Conservation (phyloP, 495 filamentous ascomycete genomes). For the Pseudoneurospora amorphoporcata region DNA sequence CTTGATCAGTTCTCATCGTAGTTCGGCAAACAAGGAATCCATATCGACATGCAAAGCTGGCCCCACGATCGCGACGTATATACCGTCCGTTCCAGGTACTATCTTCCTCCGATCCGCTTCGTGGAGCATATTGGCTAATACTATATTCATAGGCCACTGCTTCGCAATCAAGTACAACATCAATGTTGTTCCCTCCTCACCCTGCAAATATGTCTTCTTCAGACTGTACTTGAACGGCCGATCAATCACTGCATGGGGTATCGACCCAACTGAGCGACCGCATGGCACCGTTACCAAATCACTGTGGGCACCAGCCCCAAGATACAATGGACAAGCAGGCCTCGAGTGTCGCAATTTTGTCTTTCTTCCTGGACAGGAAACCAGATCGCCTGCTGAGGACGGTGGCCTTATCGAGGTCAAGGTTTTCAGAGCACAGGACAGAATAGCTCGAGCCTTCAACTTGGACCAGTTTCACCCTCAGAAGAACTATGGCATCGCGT, state of each 20-base stretch:
- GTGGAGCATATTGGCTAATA: neutral
- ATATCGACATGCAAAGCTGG: conserved; percentile 20
- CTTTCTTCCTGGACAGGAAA: conserved; percentile 27
- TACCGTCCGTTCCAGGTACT: conserved; percentile 39
- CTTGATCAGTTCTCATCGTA: conserved; percentile 12
- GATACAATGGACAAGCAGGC: conserved; percentile 15
- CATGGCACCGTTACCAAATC: conserved; percentile 31
- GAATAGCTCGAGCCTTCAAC: conserved; percentile 21
- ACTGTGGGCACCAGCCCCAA: conserved; percentile 30
- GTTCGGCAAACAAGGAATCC: conserved; percentile 8
- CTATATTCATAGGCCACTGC: conserved; percentile 23
- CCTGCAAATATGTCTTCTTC: conserved; percentile 35
- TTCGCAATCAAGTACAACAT: conserved; percentile 37
- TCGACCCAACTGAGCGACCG: conserved; percentile 18
- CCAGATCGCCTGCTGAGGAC: conserved; percentile 31
- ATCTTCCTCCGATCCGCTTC: neutral
- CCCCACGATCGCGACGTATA: conserved; percentile 37
- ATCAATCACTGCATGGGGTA: conserved; percentile 37
- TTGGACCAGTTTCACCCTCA: conserved; percentile 27
- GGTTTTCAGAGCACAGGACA: conserved; percentile 35
- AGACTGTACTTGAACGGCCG: conserved; percentile 42
- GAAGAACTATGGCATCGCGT: conserved; percentile 39
- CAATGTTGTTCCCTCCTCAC: conserved; percentile 13
- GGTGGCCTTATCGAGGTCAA: conserved; percentile 43
- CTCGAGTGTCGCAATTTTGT: conserved; percentile 34